Conservation (phyloP, 345 rosid genomes). For the Hypericum androsaemum region DNA sequence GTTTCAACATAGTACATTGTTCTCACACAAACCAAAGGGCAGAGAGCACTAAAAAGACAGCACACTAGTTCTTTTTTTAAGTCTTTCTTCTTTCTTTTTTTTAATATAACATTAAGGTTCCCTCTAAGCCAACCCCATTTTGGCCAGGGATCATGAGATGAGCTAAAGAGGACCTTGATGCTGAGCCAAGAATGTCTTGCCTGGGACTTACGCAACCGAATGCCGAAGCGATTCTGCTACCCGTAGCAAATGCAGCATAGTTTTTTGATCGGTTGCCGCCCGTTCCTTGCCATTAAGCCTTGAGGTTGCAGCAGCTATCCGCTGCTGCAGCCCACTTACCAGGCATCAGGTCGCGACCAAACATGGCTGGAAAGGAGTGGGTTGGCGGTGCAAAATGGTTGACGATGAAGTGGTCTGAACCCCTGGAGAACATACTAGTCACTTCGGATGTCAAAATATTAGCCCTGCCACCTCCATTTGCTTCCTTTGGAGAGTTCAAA, state of each 20-base stretch:
- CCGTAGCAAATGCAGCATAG: constrained; percentile 12
- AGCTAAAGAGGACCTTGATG: constrained; percentile 18
- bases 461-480: constrained; percentile 26
- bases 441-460: constrained; percentile 61
- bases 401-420: constrained; percentile 22
- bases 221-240: constrained; percentile 18
- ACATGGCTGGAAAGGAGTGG: constrained; percentile 35
- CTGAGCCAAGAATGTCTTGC: constrained; percentile 98
- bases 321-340: constrained; percentile 66
- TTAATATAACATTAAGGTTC: no score
- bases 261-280: constrained; percentile 24
- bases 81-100: no score
- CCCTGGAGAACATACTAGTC: constrained; percentile 52
- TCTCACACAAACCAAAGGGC: no score
- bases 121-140: no score
- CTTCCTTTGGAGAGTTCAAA: constrained; percentile 48
- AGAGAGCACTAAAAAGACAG: no score
- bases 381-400: constrained; percentile 29
- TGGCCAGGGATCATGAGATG: no score
- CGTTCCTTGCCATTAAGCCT: constrained; percentile 30
- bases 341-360: constrained; percentile 42
- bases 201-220: constrained; percentile 40
- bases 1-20: no score
- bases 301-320: constrained; percentile 49
- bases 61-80: no score